phyloP scores from a whole-genome alignment of 805 yeast species.

The Komagataella populi region DNA sequence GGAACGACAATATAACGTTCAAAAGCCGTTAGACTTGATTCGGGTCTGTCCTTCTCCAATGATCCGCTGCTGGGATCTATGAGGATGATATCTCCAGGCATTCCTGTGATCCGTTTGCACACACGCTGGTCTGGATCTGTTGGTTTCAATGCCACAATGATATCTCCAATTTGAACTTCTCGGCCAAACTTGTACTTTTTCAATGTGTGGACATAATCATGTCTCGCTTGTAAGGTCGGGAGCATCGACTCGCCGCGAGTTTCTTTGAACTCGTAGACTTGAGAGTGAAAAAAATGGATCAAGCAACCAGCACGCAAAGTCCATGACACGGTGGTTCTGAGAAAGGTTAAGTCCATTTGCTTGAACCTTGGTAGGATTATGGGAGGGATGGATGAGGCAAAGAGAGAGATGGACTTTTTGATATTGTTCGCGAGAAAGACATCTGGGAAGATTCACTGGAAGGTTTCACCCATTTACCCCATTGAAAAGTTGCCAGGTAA shows the following conservation, averaged over 20 bases:
- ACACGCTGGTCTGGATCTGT: constrained; percentile 76
- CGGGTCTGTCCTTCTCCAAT: constrained; percentile 16
- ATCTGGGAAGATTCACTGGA: neutral
- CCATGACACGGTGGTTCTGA: constrained; percentile 25
- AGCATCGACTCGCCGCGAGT: constrained; percentile 93
- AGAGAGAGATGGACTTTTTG: neutral
- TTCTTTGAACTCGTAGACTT: constrained; percentile 61
- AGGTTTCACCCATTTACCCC: neutral
- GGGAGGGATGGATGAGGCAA: neutral
- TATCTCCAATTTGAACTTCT: constrained; percentile 66
- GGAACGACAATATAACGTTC: constrained; percentile 65
- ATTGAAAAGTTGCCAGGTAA: neutral
- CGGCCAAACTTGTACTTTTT: constrained; percentile 54
- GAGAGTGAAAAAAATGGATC: constrained; percentile 52
- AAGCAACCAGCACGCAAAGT: constrained; percentile 48
- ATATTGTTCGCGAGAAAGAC: neutral
- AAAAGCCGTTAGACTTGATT: constrained; percentile 15
- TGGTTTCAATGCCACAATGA: constrained; percentile 81
- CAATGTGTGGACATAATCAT: constrained; percentile 70
- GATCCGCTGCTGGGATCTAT: constrained; percentile 66
- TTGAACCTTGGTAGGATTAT: neutral
- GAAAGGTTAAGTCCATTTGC: neutral
- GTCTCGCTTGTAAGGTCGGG: constrained; percentile 64
- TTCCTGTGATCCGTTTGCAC: constrained; percentile 87
- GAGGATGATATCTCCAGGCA: constrained; percentile 84